Conservation (phyloP, 257 asterid species). For the Solanum bulbocastanum region DNA sequence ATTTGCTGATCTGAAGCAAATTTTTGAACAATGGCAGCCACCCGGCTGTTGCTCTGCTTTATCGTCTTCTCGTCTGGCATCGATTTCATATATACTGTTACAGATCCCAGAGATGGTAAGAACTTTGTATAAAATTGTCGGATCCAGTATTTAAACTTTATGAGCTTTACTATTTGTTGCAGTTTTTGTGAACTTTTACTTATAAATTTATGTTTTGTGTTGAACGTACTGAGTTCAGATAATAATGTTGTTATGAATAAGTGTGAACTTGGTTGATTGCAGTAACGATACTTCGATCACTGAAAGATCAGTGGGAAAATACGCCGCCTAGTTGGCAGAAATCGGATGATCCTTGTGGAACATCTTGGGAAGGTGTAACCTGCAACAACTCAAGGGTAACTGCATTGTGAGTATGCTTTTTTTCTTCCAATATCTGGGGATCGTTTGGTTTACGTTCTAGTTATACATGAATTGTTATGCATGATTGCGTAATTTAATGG, state of each 20-base stretch:
- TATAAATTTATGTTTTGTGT: background rate
- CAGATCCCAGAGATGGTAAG: conserved; percentile 45
- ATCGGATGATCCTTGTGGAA: conserved; percentile 71
- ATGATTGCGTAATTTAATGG: background rate
- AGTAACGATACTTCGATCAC: conserved; percentile 75
- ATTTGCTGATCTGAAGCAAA: background rate
- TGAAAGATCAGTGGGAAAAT: conserved; percentile 68
- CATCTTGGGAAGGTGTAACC: conserved; percentile 69
- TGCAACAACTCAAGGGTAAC: conserved; percentile 73
- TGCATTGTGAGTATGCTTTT: conserved; percentile 36
- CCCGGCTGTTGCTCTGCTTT: conserved; percentile 16
- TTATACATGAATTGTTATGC: background rate
- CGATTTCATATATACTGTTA: background rate
- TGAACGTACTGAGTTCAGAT: background rate
- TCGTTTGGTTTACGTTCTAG: background rate
- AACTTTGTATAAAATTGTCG: background rate
- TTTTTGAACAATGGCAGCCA: conserved; percentile 25
- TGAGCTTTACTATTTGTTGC: background rate
- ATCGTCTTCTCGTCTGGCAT: conserved; percentile 13
- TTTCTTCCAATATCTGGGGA: background rate
- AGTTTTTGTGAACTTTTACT: background rate
- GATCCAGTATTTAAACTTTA: background rate
- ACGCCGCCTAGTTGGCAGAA: conserved; percentile 71
- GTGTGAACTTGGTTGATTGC: conserved; percentile 6
- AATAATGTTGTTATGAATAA: background rate